Evolutionary conservation across 2,329 filamentous ascomycete genomes (phyloP), one percentile per base, ranked within the genome.

Genomic region (Fusarium sp.): DNA sequence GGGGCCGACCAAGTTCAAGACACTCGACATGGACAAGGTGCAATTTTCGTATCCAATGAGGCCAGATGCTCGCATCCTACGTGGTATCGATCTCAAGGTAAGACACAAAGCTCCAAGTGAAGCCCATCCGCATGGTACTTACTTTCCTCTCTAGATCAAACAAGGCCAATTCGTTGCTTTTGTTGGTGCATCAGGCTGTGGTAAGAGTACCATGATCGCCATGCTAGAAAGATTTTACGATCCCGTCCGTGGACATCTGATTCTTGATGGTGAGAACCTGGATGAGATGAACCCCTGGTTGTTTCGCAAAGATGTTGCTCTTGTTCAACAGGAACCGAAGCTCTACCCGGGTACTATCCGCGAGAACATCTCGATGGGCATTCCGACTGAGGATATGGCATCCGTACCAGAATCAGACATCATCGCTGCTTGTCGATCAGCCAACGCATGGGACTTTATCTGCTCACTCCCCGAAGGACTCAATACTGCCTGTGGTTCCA

Each of bases 311-410:
- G 78, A 84, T 36, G 82, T 90, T 13, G 83, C 87, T 3, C 81
- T 90, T 5, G 88, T 90, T 3, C 85, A 88, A 62, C 88, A 90
- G 73, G 87, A 90, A 58, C 86, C 87, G 0, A 85, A 85, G 2
- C 87, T 99, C 3, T 94, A 95, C 80, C 94, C 91, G 4, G 93
- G 93, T 27, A 91, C 91, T 0, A 92, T 96, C 71, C 91, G 92
- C 4, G 92, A 95, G 76, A 96, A 96, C 72, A 98, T 98, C 41
- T 67, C 73, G 28, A 70, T 76, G 16, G 73, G 74, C 4, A 59
- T 55, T 7, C 59, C 65, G 28, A 48, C 50, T 3, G 47, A 58
- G 0, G 65, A 63, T 4, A 31, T 56, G 11, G 36, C 62, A 9
- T 50, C 62, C 6, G 61, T 75, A 15, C 65, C 70, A 3, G 63